phyloP scores from a whole-genome alignment of 2,329 filamentous ascomycete genomes.

The Fusarium pseudoanthophilum region DNA sequence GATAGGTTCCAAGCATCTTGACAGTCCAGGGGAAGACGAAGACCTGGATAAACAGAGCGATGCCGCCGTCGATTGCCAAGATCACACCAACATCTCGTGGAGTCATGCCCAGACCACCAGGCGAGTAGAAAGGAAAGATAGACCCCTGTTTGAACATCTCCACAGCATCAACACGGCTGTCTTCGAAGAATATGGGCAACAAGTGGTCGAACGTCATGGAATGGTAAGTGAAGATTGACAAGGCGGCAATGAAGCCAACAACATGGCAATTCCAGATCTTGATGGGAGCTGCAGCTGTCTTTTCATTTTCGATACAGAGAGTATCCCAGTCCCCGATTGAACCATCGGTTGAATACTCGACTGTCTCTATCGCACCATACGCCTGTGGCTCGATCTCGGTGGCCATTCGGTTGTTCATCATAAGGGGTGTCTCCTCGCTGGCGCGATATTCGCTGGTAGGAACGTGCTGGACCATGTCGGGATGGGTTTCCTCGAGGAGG shows the following conservation, averaged over 20 bases:
- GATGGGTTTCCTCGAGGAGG: conserved; percentile 88
- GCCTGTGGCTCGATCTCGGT: conserved; percentile 81
- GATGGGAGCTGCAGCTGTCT: conserved; percentile 47
- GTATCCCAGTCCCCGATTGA: conserved; percentile 61
- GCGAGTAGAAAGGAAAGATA: conserved; percentile 63
- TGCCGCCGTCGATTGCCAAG: conserved; percentile 67
- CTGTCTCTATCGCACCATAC: conserved; percentile 75
- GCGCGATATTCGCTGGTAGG: conserved; percentile 61
- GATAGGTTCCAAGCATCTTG: conserved; percentile 67
- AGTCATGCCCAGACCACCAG: conserved; percentile 71
- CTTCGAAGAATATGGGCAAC: conserved; percentile 92
- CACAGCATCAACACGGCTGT: conserved; percentile 64
- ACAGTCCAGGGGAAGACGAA: conserved; percentile 71
- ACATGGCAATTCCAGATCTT: conserved; percentile 70
- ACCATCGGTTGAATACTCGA: conserved; percentile 49
- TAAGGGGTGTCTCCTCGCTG: conserved; percentile 77
- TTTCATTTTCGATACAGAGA: conserved; percentile 40
- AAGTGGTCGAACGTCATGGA: conserved; percentile 95
- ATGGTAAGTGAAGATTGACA: conserved; percentile 93
- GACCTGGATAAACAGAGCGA: conserved; percentile 69
- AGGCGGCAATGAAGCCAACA: conserved; percentile 79
- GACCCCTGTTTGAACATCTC: conserved; percentile 46
- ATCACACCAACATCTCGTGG: conserved; percentile 71
- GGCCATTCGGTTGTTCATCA: conserved; percentile 75
- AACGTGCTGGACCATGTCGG: conserved; percentile 71